phyloP scores from a whole-genome alignment of 208 protist species.

The Trypanosoma scelopori region DNA sequence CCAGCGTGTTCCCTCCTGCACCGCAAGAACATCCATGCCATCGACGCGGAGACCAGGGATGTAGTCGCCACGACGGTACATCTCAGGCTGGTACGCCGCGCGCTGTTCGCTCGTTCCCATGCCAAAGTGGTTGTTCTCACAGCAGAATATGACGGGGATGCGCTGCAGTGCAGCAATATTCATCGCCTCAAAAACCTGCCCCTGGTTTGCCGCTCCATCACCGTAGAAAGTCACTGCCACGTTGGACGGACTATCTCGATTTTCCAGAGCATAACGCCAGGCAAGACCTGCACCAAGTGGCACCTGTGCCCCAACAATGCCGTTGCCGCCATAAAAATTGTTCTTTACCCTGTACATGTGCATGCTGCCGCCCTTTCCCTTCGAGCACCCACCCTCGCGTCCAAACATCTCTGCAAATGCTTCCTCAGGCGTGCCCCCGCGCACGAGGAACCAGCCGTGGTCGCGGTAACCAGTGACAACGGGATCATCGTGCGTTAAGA shows the following conservation, averaged over 20 bases:
- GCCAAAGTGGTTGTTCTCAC: conserved; percentile 98
- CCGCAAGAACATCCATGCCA: conserved; percentile 97
- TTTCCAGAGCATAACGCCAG: conserved; percentile 85
- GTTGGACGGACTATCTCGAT: conserved; percentile 80
- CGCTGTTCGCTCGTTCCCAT: conserved; percentile 96
- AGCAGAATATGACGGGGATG: conserved; percentile 95
- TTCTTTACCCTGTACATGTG: conserved; percentile 95
- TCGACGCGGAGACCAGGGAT: conserved; percentile 96
- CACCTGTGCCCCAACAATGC: conserved; percentile 97
- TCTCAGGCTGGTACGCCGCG: conserved; percentile 88
- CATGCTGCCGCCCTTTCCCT: conserved; percentile 98
- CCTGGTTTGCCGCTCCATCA: conserved; percentile 98
- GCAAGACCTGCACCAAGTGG: conserved; percentile 95
- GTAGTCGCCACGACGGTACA: conserved; percentile 97
- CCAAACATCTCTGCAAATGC: conserved; percentile 95
- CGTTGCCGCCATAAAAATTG: conserved; percentile 98
- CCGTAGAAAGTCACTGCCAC: conserved; percentile 95
- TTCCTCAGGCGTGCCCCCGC: conserved; percentile 87
- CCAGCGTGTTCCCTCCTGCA: conserved; percentile 91
- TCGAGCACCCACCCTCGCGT: conserved; percentile 77
- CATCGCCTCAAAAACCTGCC: conserved; percentile 97
- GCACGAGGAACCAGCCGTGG: conserved; percentile 92
- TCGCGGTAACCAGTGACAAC: conserved; percentile 97
- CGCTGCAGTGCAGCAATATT: conserved; percentile 98
- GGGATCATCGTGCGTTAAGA: conserved; percentile 87